A percentile compares a stretch with the other conserved stretches of the same genome.
Conservation (phyloP, 2,329 filamentous ascomycete genomes). For the Cladosporium cucumerinum region DNA sequence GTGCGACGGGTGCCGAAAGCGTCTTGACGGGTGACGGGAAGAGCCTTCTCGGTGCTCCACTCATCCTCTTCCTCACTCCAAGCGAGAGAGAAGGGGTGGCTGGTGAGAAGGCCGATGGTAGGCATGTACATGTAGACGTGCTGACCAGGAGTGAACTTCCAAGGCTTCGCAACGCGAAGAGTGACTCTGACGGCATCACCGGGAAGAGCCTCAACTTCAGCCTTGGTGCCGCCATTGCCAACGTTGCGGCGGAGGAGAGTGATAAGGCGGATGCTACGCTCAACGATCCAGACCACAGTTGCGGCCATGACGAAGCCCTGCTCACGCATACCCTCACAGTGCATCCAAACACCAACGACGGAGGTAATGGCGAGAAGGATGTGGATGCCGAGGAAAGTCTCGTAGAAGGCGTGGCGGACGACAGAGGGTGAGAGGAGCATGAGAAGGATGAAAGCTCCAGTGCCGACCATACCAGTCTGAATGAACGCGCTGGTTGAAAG, state of each 20-base stretch:
- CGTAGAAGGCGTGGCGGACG: constrained; percentile 74
- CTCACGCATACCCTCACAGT: constrained; percentile 54
- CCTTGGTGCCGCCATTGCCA: constrained; percentile 63
- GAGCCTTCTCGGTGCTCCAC: constrained; percentile 41
- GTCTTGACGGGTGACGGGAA: constrained; percentile 51
- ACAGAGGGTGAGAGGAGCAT: constrained; percentile 67
- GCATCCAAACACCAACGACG: constrained; percentile 65
- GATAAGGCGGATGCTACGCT: constrained; percentile 59
- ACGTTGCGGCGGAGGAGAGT: constrained; percentile 64
- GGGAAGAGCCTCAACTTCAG: constrained; percentile 70
- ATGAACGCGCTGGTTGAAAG: constrained; percentile 49
- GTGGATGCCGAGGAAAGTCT: constrained; percentile 71
- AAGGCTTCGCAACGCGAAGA: constrained; percentile 71
- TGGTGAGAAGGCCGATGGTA: constrained; percentile 66
- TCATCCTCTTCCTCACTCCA: constrained; percentile 65
- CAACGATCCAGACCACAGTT: constrained; percentile 64
- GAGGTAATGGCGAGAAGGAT: constrained; percentile 60
- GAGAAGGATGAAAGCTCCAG: constrained; percentile 59
- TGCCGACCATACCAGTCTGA: constrained; percentile 61
- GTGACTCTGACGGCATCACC: constrained; percentile 73
- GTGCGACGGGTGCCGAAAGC: constrained; percentile 48
- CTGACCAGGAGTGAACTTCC: constrained; percentile 70
- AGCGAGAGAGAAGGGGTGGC: constrained; percentile 74
- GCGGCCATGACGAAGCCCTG: constrained; percentile 61
- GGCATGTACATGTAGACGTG: constrained; percentile 80